These are phyloP conservation scores for Solanum ossicruentum DNA, from an alignment of 257 asterid genomes.

Conservation along the genomic window DNA sequence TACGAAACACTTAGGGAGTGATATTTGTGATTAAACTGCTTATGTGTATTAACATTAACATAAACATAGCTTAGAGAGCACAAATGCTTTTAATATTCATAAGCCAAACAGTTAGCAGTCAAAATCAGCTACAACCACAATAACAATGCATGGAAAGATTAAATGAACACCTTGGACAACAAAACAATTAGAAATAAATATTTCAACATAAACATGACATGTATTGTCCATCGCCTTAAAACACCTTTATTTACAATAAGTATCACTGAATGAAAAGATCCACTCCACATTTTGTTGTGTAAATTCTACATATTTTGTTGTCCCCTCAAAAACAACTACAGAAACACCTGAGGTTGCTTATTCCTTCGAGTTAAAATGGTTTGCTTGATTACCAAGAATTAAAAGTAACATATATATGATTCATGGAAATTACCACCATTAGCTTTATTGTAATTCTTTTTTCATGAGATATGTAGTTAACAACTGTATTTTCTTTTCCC, in stretches of 20 bases:
- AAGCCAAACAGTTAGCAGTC: neutral
- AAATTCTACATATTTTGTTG: neutral
- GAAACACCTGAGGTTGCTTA: neutral
- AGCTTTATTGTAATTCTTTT: neutral
- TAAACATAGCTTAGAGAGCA: neutral
- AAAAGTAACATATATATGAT: neutral
- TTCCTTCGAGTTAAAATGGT: neutral
- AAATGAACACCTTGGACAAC: neutral
- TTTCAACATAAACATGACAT: neutral
- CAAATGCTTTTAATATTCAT: neutral
- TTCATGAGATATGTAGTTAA: neutral
- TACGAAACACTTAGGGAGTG: neutral
- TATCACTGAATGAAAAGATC: neutral
- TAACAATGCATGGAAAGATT: neutral
- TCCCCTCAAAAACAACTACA: neutral
- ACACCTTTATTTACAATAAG: neutral
- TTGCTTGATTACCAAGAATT: neutral
- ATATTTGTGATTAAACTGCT: neutral
- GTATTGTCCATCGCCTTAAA: neutral
- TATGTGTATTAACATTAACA: neutral
- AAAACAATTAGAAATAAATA: neutral
- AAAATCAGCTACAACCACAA: neutral
- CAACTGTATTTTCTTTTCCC: neutral
- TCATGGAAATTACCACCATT: neutral
- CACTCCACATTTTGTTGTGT: neutral